Percentiles rank a stretch among this genome's conserved stretches.
These are phyloP conservation scores for Manihot esculenta DNA, from an alignment of 441 rosid genomes.

Conservation along the genomic window DNA sequence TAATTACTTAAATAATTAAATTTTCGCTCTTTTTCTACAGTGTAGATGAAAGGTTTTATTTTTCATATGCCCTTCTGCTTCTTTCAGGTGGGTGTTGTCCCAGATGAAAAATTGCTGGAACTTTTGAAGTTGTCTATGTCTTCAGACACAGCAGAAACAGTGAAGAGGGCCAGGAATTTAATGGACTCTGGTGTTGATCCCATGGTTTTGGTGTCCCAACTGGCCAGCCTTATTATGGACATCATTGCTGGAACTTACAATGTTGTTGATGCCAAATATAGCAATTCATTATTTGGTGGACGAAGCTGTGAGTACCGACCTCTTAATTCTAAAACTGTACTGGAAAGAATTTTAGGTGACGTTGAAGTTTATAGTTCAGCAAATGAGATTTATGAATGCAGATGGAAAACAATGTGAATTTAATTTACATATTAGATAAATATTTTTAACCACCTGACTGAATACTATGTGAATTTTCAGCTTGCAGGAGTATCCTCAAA, in stretches of 20 bases:
- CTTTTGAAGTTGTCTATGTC: conserved; percentile 93
- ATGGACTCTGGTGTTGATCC: conserved; percentile 97
- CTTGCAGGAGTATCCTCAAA: neutral
- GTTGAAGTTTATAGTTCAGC: neutral
- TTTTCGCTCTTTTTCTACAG: neutral
- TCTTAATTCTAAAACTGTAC: neutral
- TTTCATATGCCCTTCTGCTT: conserved; percentile 15
- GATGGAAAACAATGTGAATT: neutral
- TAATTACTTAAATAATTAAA: neutral
- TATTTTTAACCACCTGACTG: too few species aligned
- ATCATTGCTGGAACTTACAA: conserved; percentile 89
- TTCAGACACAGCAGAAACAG: conserved; percentile 91
- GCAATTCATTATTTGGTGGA: conserved; percentile 54
- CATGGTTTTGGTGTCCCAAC: conserved; percentile 90
- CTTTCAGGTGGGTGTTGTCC: conserved; percentile 86
- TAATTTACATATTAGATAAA: neutral
- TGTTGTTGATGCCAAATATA: conserved; percentile 44
- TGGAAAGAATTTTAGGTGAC: neutral
- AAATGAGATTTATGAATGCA: neutral
- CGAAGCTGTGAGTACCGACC: conserved; percentile 63
- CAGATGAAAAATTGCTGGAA: conserved; percentile 90
- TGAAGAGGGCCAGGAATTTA: conserved; percentile 90
- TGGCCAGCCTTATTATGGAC: conserved; percentile 97
- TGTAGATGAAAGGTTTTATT: conserved; percentile 9
- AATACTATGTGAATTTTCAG: too few species aligned